Percentiles rank a stretch among this genome's conserved stretches.
Conservation (phyloP, 1,139 yeast genomes). For the Entelexis sorbosivorans region DNA sequence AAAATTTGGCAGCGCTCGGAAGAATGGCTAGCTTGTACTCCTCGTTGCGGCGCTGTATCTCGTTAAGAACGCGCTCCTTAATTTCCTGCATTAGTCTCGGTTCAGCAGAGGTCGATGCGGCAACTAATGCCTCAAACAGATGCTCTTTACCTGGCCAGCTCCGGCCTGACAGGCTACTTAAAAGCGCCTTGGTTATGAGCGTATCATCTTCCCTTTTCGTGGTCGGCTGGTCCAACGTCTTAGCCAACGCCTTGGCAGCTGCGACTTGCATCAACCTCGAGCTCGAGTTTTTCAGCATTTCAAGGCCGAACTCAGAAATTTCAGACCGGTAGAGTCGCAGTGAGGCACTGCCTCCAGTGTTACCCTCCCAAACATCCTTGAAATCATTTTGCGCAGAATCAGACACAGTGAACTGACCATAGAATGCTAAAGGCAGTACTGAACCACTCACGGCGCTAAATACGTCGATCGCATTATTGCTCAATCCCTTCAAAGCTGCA, state of each 20-base stretch:
- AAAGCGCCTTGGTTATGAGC: slow-evolving; percentile 43
- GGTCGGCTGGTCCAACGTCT: slow-evolving; percentile 39
- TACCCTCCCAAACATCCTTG: slow-evolving; percentile 67
- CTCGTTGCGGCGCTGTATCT: slow-evolving; percentile 57
- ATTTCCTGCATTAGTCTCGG: slow-evolving; percentile 29
- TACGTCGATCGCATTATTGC: slow-evolving; percentile 59
- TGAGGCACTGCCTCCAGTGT: slow-evolving; percentile 63
- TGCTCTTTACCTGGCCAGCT: slow-evolving; percentile 84
- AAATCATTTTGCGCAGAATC: slow-evolving; percentile 39
- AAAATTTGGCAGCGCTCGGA: slow-evolving; percentile 25
- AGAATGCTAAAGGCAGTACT: slow-evolving; percentile 65
- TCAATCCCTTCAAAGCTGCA: slow-evolving; percentile 52
- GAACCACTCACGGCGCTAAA: slow-evolving; percentile 54
- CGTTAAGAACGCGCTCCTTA: slow-evolving; percentile 42
- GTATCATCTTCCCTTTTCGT: slow-evolving; percentile 9
- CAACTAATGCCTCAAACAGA: slow-evolving; percentile 59
- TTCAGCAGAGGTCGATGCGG: slow-evolving; percentile 40
- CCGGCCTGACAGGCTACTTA: slow-evolving; percentile 62
- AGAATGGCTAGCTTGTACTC: slow-evolving; percentile 43
- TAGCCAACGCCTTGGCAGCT: slow-evolving; percentile 57
- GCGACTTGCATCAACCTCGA: slow-evolving; percentile 58
- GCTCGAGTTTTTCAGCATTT: slow-evolving; percentile 42
- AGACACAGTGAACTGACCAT: slow-evolving; percentile 56
- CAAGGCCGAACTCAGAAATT: slow-evolving; percentile 44
- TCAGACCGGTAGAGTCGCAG: slow-evolving; percentile 63